These are phyloP conservation scores for Mangifera indica DNA, from an alignment of 345 rosid species.

Conservation along the genomic window DNA sequence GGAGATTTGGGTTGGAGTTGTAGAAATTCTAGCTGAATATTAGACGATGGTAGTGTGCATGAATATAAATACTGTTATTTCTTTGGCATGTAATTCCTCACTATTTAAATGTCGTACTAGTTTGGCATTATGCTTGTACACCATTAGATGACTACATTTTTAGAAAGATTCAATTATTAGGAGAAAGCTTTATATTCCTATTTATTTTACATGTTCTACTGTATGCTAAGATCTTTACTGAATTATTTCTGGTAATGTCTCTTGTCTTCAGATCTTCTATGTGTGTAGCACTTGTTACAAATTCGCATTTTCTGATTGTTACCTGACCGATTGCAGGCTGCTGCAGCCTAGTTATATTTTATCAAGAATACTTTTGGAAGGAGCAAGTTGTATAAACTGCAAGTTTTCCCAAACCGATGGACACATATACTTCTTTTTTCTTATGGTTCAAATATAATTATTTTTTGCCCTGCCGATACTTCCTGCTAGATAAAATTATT, in stretches of 20 bases:
- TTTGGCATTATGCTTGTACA: neutral
- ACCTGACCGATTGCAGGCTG: constrained; percentile 1
- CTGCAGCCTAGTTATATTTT: neutral
- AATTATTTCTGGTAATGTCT: neutral
- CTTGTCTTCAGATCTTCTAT: neutral
- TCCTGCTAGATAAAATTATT: neutral
- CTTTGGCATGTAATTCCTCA: neutral
- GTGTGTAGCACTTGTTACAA: neutral
- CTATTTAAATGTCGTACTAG: neutral
- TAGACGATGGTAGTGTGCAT: neutral
- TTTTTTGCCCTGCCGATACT: neutral
- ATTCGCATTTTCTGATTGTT: constrained; percentile 3
- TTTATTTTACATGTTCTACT: neutral
- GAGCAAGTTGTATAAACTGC: neutral
- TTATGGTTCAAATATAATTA: neutral
- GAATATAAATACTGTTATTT: neutral
- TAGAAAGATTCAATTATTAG: neutral
- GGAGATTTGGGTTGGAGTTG: neutral
- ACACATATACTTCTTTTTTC: neutral
- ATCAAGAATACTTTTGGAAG: neutral
- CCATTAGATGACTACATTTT: neutral
- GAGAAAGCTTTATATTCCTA: neutral
- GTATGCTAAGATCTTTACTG: neutral
- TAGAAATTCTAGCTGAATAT: neutral
- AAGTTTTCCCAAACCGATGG: neutral